Evolutionary conservation across 2,329 filamentous ascomycete genomes (phyloP).

Genomic region (Cryphonectria parasitica): DNA sequence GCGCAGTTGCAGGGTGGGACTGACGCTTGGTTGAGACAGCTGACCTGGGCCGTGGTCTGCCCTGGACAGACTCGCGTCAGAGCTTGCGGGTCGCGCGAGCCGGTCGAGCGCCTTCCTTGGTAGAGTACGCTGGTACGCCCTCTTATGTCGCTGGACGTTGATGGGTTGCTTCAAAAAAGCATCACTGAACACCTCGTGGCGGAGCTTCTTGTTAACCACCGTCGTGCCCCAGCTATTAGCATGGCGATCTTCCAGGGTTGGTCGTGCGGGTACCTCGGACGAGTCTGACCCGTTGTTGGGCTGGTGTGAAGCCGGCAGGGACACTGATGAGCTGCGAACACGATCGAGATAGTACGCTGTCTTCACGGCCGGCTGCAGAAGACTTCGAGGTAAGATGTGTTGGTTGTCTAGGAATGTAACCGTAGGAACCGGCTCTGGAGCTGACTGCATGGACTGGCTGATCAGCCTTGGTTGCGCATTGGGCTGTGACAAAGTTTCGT

Average conservation of each 20-base stretch:
- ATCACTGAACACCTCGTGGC: conserved; percentile 90
- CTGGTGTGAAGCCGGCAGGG: conserved; percentile 33
- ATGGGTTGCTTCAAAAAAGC: conserved; percentile 86
- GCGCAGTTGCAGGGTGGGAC: conserved; percentile 15
- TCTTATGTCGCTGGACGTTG: conserved; percentile 75
- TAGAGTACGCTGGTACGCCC: conserved; percentile 69
- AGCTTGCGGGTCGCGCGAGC: conserved; percentile 49
- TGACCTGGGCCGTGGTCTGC: conserved; percentile 19
- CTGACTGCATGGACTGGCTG: conserved; percentile 75
- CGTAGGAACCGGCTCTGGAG: conserved; percentile 72
- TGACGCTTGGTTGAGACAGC: conserved; percentile 13
- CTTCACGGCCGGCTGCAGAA: conserved; percentile 65
- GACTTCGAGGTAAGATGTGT: conserved; percentile 85
- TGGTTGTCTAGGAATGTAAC: conserved; percentile 94
- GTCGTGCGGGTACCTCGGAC: conserved; percentile 37
- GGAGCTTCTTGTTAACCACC: conserved; percentile 82
- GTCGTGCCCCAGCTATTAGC: conserved; percentile 85
- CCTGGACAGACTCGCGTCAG: conserved; percentile 46
- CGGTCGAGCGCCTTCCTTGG: conserved; percentile 56
- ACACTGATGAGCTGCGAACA: conserved; percentile 43
- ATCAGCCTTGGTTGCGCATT: conserved; percentile 51
- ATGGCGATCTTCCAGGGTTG: conserved; percentile 57
- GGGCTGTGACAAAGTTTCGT: conserved; percentile 31
- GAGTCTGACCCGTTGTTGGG: conserved; percentile 26
- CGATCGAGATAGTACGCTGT: conserved; percentile 37